These are phyloP conservation scores for Backusella tarrabulga DNA, from an alignment of 192 early-diverging fungal species.

Conservation along the genomic window DNA sequence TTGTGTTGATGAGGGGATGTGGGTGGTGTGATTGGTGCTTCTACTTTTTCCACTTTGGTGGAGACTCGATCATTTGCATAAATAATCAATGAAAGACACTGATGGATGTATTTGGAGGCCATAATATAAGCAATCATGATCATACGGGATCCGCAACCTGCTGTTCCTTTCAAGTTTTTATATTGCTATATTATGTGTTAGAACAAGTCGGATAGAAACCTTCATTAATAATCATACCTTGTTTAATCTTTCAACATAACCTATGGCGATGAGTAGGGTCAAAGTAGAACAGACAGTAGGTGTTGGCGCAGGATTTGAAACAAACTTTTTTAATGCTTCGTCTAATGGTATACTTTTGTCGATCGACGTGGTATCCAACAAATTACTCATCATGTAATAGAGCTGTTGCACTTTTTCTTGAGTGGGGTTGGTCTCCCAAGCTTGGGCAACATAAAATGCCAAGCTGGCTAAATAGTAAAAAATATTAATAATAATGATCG, in stretches of 20 bases:
- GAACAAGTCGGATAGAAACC: background rate
- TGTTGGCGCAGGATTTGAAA: slow-evolving; percentile 16
- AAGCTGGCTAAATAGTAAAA: slow-evolving; percentile 12
- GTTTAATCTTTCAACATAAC: slow-evolving; percentile 48
- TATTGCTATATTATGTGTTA: slow-evolving; percentile 37
- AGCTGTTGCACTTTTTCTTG: slow-evolving; percentile 7
- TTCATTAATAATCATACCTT: slow-evolving; percentile 5
- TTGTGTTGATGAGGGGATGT: background rate
- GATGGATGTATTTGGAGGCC: slow-evolving; percentile 42
- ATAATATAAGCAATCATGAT: slow-evolving; percentile 52
- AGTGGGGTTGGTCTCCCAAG: slow-evolving; percentile 15
- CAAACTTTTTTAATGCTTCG: slow-evolving; percentile 19
- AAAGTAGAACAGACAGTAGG: slow-evolving; percentile 39
- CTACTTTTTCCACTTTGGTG: background rate
- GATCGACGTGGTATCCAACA: slow-evolving; percentile 20
- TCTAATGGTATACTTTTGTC: slow-evolving; percentile 17
- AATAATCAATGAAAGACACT: slow-evolving; percentile 25
- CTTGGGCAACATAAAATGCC: slow-evolving; percentile 16
- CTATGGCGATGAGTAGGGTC: slow-evolving; percentile 45
- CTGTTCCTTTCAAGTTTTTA: slow-evolving; percentile 38
- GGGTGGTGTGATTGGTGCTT: background rate
- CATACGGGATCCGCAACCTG: slow-evolving; percentile 45
- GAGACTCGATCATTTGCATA: background rate
- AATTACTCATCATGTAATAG: slow-evolving; percentile 16
- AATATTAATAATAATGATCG: background rate